Evolutionary conservation across 192 early-diverging fungal genomes (phyloP), one percentile per base, ranked within the genome.

Genomic region (Backusella australiensis): DNA sequence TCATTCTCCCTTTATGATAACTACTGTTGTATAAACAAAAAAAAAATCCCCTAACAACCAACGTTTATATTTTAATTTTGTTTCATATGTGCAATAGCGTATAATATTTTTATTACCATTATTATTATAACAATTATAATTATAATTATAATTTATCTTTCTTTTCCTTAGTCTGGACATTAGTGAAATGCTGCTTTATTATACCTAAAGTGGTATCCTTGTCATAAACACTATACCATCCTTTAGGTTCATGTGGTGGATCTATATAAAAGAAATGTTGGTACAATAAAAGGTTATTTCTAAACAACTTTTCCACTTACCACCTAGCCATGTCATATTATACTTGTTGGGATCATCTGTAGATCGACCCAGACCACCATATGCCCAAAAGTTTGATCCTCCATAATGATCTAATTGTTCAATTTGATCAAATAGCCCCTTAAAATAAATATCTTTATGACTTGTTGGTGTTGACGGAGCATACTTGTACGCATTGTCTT

Each of bases 141-240:
- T 38, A 38, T 38, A 38, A 9, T 38, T 38, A 38, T 38, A 38
- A 9, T 59, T 12, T 12, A 26, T 59, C 53, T 26, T 59, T 59
- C n/a, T 59, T 26, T 26, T 59, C 23, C 26, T 56, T 56, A n/a
- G 21, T 69, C n/a, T 36, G 6, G 21, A 41, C 35, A 38, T 72
- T 72, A 14, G 23, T 53, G 35, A 34, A 72, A 65, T 44, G 69
- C 0, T 72, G 39, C 53, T 77, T 72, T 46, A 80, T 76, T 34
- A 80, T 52, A 3, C 26, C 36, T 4, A 76, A 26, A 11, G 79
- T 76, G 6, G 75, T 73, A 67, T 92, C 91, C 0, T 78, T 78
- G 74, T 92, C 85, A 44, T 90, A 92, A 12, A 92, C 83, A 81
- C 85, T 82, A 78, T 91, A 89, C 91, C 91, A 92, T 29, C 91